These are phyloP conservation scores for Syzygium grande DNA, from an alignment of 345 rosid species.

Conservation along the genomic window DNA sequence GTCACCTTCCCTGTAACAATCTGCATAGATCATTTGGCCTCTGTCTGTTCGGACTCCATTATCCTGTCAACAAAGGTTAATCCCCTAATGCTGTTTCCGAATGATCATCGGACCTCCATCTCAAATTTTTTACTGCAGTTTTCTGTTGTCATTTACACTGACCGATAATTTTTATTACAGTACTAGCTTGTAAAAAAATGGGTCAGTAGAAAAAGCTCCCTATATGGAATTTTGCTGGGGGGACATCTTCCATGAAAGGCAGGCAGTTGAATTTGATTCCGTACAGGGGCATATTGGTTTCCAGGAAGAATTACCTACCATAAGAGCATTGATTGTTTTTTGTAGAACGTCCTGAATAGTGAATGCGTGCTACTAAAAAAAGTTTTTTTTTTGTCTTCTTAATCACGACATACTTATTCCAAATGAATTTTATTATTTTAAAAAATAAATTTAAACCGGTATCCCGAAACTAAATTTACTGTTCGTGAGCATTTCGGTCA, in stretches of 20 bases:
- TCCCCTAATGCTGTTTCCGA: neutral
- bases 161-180: neutral
- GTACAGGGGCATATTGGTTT: neutral
- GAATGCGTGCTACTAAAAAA: neutral
- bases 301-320: neutral
- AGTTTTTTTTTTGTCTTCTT: too few species aligned
- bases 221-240: neutral
- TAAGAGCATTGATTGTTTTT: neutral
- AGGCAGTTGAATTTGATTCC: neutral
- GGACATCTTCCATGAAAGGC: neutral
- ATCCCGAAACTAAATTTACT: neutral
- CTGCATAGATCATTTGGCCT: neutral
- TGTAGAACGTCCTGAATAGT: neutral
- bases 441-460: neutral
- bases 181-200: neutral
- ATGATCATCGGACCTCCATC: neutral
- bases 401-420: neutral
- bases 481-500: neutral
- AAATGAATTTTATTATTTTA: neutral
- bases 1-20: neutral
- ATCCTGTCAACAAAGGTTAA: neutral
- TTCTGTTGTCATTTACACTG: neutral
- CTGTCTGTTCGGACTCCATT: neutral
- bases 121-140: neutral
- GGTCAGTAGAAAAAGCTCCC: neutral